phyloP scores from a whole-genome alignment of 306 rosid genomes.

The Begonia fuchsioides region DNA sequence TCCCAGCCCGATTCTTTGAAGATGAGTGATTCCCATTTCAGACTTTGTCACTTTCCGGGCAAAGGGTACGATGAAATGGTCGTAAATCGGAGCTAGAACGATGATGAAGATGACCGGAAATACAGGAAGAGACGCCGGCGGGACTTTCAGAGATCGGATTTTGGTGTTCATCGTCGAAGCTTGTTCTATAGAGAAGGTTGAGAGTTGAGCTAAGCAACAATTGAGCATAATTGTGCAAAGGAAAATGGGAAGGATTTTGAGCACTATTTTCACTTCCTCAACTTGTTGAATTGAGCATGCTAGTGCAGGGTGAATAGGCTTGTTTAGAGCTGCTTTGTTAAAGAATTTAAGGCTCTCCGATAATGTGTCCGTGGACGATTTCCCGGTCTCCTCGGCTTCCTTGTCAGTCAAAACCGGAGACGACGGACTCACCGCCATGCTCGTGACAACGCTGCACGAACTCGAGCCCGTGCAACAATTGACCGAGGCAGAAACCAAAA shows the following conservation, averaged over 20 bases:
- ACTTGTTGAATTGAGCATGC: slow-evolving; percentile 55
- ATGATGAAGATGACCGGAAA: slow-evolving; percentile 80
- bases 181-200: slow-evolving; percentile 86
- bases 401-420: slow-evolving; percentile 22
- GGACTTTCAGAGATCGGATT: slow-evolving; percentile 58
- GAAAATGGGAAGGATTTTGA: slow-evolving; percentile 66
- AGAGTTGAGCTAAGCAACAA: slow-evolving; percentile 78
- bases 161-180: slow-evolving; percentile 88
- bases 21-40: slow-evolving; percentile 74
- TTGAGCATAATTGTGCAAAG: slow-evolving; percentile 77
- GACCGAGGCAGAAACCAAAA: slow-evolving; percentile 36
- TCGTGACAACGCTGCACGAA: slow-evolving; percentile 45
- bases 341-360: slow-evolving; percentile 41
- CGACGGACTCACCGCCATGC: slow-evolving; percentile 50
- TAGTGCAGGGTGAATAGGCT: slow-evolving; percentile 28
- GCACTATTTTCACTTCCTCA: slow-evolving; percentile 64
- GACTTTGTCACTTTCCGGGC: slow-evolving; percentile 46
- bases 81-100: slow-evolving; percentile 68
- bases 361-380: slow-evolving; percentile 12
- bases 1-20: slow-evolving; percentile 76
- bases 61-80: slow-evolving; percentile 63
- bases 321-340: slow-evolving; percentile 34
- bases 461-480: slow-evolving; percentile 28
- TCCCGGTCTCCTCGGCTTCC: slow-evolving; percentile 14
- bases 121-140: slow-evolving; percentile 87